Evolutionary conservation across 2,329 filamentous ascomycete genomes (phyloP), one percentile per base, ranked within the genome.

Genomic region (Pseudogymnoascus verrucosus): DNA sequence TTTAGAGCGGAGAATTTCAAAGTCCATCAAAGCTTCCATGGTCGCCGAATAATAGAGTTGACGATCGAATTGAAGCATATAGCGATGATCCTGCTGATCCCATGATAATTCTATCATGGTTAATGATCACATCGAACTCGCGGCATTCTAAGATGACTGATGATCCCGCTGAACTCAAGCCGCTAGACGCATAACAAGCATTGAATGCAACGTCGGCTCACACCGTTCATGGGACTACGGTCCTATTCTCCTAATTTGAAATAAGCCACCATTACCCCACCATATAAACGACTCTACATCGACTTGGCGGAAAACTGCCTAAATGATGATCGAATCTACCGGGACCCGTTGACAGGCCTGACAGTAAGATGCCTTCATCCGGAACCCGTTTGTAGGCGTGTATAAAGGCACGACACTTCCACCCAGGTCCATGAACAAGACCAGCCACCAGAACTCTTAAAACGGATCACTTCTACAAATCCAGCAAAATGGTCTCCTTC

Each of bases 241-340:
- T 19, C 51, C 28, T 57, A 34, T 12, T 2, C 7, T 11, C n/a
- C 28, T 19, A 57, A 57, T 6, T 57, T 34, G 26, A 16, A 19
- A 57, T 31, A 57, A 31, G 26, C 26, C 51, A 19, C 47, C n/a
- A 19, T 34, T 57, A 57, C 51, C 51, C 51, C 51, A 57, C 26
- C 19, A 19, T 57, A 57, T 57, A 34, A 19, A 19, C n/a, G 14
- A n/a, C 51, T 31, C 51, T 3, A 28, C 23, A n/a, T 51, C 11
- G 28, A 34, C n/a, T 34, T 34, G 7, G 16, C 26, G 51, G 51
- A 57, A 19, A 57, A 57, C 51, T 57, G 51, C 51, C 51, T 57
- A 57, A 57, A 57, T 57, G 47, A 31, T 54, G 26, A 57, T 34
- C 34, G 51, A 34, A 57, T 34, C 51, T 57, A 57, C 51, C 51